Percentiles rank a stretch among this genome's conserved stretches.
Conservation (phyloP, 2,329 filamentous ascomycete genomes). For the Alternaria ventricosa region DNA sequence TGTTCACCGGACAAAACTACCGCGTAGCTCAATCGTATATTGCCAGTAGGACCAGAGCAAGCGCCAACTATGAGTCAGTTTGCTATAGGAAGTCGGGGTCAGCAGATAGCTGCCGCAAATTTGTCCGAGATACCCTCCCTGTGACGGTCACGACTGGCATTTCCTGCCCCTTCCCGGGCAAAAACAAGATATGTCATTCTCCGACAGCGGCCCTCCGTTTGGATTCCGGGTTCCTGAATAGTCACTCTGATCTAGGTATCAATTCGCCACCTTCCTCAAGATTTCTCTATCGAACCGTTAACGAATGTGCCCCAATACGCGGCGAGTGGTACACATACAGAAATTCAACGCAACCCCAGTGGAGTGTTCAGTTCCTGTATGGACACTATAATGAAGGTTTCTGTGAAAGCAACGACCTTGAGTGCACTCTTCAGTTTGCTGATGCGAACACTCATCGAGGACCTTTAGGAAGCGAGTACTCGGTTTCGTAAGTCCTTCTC, state of each 20-base stretch:
- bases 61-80: slow-evolving; percentile 24
- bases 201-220: slow-evolving; percentile 18
- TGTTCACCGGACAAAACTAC: not conserved
- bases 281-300: slow-evolving; percentile 26
- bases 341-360: not conserved
- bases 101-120: not conserved
- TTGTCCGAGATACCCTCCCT: not conserved
- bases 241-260: slow-evolving; percentile 29
- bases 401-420: not conserved
- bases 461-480: not conserved
- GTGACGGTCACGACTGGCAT: not conserved
- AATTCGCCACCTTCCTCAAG: slow-evolving; percentile 26
- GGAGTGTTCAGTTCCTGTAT: not conserved
- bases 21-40: not conserved
- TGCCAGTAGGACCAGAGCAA: slow-evolving; percentile 16
- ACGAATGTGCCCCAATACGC: slow-evolving; percentile 30
- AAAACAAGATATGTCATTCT: not conserved
- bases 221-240: slow-evolving; percentile 32
- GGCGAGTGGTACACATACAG: slow-evolving; percentile 15
- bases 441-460: not conserved
- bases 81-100: slow-evolving; percentile 19
- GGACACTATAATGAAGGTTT: not conserved
- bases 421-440: not conserved
- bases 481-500: not conserved
- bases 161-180: not conserved